Evolutionary conservation across 176 grass and related monocot genomes (phyloP).

Genomic region (Oryza meyeriana): DNA sequence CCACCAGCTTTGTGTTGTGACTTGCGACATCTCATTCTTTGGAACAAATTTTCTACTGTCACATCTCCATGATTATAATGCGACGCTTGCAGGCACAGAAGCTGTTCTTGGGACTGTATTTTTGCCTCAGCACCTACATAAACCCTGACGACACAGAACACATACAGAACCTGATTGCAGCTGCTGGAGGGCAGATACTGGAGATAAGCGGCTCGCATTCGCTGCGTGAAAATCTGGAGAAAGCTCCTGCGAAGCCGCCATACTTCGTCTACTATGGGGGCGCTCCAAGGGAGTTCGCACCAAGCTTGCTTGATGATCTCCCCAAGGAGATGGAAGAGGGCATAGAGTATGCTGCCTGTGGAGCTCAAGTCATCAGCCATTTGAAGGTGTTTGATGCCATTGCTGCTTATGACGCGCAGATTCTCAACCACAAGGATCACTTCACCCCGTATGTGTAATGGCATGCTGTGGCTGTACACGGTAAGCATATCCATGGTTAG

Average conservation of each 20-base stretch:
- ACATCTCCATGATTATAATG: neutral
- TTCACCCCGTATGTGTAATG: neutral
- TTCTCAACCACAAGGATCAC: neutral
- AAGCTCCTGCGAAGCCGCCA: neutral
- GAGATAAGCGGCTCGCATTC: neutral
- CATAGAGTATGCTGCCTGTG: neutral
- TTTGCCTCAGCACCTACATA: conserved; percentile 42
- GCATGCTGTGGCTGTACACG: neutral
- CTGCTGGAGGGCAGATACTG: conserved; percentile 22
- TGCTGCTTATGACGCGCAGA: neutral
- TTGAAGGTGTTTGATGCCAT: conserved; percentile 15
- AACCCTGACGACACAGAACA: neutral
- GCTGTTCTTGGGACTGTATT: conserved; percentile 31
- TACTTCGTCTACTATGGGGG: conserved; percentile 26
- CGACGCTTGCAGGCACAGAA: conserved; percentile 26
- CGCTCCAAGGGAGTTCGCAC: neutral
- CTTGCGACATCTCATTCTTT: neutral
- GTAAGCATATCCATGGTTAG: neutral
- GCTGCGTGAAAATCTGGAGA: neutral
- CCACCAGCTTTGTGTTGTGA: neutral
- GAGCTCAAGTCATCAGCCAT: conserved; percentile 21
- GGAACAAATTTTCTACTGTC: neutral
- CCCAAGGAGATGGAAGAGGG: neutral
- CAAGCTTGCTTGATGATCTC: neutral
- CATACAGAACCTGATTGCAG: neutral